Evolutionary conservation across 2,329 filamentous ascomycete genomes (phyloP).

Genomic region (Aspergillus hiratsukae): DNA sequence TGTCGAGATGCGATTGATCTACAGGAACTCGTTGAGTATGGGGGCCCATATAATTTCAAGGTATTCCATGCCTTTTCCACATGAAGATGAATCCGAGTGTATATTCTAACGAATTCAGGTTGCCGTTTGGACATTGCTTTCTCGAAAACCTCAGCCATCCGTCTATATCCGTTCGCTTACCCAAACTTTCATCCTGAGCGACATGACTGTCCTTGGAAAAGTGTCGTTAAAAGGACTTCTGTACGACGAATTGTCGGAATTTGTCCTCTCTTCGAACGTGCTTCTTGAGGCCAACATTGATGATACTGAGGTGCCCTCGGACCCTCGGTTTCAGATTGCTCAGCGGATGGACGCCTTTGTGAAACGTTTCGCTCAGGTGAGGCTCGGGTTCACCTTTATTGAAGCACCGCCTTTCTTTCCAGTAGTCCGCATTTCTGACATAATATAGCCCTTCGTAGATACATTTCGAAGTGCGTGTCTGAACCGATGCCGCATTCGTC

Average conservation of each 20-base stretch:
- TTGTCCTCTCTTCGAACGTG: conserved; percentile 66
- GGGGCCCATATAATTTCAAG: conserved; percentile 64
- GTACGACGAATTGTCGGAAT: conserved; percentile 72
- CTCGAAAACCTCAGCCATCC: conserved; percentile 74
- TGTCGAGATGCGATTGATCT: conserved; percentile 68
- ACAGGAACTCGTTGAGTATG: conserved; percentile 63
- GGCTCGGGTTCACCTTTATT: background rate
- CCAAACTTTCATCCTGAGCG: conserved; percentile 69
- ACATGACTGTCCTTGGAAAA: conserved; percentile 63
- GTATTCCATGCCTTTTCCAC: conserved; percentile 43
- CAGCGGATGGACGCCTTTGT: conserved; percentile 68
- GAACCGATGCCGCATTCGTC: conserved; percentile 83
- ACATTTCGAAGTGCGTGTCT: conserved; percentile 80
- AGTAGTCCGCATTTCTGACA: conserved; percentile 7
- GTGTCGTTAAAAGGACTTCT: conserved; percentile 70
- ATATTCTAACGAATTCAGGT: conserved; percentile 46
- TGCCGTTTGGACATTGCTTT: conserved; percentile 69
- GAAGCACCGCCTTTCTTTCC: background rate
- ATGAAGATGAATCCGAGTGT: conserved; percentile 2
- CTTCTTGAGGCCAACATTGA: conserved; percentile 72
- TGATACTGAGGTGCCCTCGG: conserved; percentile 66
- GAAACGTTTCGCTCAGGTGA: conserved; percentile 48
- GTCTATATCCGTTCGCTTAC: conserved; percentile 79
- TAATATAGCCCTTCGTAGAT: conserved; percentile 68
- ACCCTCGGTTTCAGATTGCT: conserved; percentile 69